Percentiles rank a stretch among this genome's conserved stretches.
Conservation (phyloP, 441 rosid species). For the Melastoma candidum region DNA sequence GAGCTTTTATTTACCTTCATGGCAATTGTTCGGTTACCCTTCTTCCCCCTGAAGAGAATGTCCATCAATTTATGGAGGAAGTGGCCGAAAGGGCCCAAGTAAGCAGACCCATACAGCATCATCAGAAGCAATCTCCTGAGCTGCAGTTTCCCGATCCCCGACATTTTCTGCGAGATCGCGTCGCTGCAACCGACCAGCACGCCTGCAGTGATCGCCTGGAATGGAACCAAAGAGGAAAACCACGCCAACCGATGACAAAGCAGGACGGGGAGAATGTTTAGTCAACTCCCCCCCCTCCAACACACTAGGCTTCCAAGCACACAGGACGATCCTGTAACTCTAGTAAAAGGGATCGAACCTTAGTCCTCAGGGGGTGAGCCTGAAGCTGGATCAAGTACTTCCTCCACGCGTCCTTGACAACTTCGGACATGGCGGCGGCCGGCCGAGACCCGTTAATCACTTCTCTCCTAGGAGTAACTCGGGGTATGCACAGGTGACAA, state of each 20-base stretch:
- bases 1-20: conserved; percentile 45
- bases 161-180: conserved; percentile 40
- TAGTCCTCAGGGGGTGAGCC: conserved; percentile 69
- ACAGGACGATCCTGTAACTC: conserved; percentile 2
- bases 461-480: conserved; percentile 1
- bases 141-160: background rate
- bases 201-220: conserved; percentile 73
- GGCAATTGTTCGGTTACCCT: conserved; percentile 56
- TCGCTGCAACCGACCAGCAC: conserved; percentile 69
- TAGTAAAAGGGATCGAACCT: conserved; percentile 13
- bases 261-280: no score
- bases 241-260: no score
- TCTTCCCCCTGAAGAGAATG: conserved; percentile 61
- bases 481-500: background rate
- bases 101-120: conserved; percentile 76
- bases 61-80: conserved; percentile 81
- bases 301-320: no score
- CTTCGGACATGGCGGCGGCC: conserved; percentile 45
- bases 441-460: no score
- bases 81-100: conserved; percentile 96
- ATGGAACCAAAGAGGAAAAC: conserved; percentile 1
- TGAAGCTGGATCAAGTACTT: conserved; percentile 76
- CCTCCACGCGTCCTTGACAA: conserved; percentile 39
- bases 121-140: background rate
- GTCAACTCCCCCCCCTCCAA: no score